Base-by-base conservation (phyloP, 345 rosid species). In the Ricinus communis region DNA sequence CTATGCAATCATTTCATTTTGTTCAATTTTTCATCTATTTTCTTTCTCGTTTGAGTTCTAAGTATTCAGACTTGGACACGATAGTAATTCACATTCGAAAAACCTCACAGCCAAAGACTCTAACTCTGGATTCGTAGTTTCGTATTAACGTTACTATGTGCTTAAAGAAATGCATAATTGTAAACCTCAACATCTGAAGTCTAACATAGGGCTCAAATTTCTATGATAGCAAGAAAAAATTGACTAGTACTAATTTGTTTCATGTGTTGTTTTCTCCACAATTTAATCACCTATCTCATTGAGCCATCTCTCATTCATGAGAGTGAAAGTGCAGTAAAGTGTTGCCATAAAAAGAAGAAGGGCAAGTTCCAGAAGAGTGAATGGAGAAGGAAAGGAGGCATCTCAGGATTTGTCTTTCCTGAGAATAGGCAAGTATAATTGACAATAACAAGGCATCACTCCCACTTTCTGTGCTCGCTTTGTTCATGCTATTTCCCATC, bases 381-480 rank as follows among this genome's bases (percentile, higher is more conserved):
- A 74, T 77, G 62, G 77, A 87, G 83, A 80, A 64, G 86, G 96
- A 83, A 93, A 89, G 74, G 68, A 71, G 85, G 96, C 82, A 93
- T 93, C 97, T 93, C 81, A 82, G 87, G 81, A 81, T 87, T 87
- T 87, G 88, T 87, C 85, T 85, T 82, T 82, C 80, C 54, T 82
- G 70, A 67, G 61, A 69, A 21, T 63, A 1, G 80, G 90, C 16
- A 83, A 80, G 25, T 62, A 24, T 74, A 82, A 86, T 86, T 82
- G 82, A 81, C 82, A 54, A 53, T 21, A 62, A 69, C 62, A 73
- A 72, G 63, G 18, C 27, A 45, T 70, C 74, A 1, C 77, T 76
- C 64, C 80, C 78, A 70, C 75, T 84, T 83, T 84, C 86, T 79
- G 83, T 85, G 85, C 84, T 77, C 62, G 73, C 68, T 78, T 68